Evolutionary conservation across 2,329 filamentous ascomycete genomes (phyloP), one percentile per base, ranked within the genome.

Genomic region (Fusarium denticulatum): DNA sequence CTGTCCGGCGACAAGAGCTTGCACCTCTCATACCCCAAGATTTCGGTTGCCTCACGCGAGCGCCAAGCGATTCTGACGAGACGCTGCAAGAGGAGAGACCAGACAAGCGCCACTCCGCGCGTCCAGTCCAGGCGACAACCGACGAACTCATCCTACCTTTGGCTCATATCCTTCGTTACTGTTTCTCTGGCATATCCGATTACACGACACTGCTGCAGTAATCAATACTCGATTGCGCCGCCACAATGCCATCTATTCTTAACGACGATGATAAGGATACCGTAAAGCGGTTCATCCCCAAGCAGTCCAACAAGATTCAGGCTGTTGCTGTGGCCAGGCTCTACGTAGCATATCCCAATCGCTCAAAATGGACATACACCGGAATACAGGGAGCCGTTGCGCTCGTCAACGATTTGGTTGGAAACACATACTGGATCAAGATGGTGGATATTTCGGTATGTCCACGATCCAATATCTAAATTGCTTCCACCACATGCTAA

Each of bases 391-490:
- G 96, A 60, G 96, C 96, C 57, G 90, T 92, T 40, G 96, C 98
- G 60, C 90, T 99, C 73, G 93, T 94, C 76, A 97, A 98, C 82
- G 96, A 99, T 81, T 85, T 97, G 43, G 95, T 98, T 34, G 96
- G 96, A 74, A 93, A 97, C 82, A 98, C 96, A 2, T 97, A 95
- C 84, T 99, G 96, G 94, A 86, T 99, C 76, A 99, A 99, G 86
- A 87, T 99, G 85, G 96, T 99, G 58, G 96, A 99, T 82, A 91
- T 99, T 64, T 98, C 95, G 81, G 95, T 97, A 88, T 61, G 77
- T 66, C 49, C 39, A 57, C 53, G 52, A 71, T 67, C 24, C 34
- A 45, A 24, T 62, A 62, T 63, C 77, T 53, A 39, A 24, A 30
- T 36, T 50, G 42, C 26, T 59, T 49, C 73, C 52, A 67, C 63